A percentile compares a stretch with the other conserved stretches of the same genome.
phyloP scores from a whole-genome alignment of 2,329 filamentous ascomycete species.

The Botryotinia convoluta region DNA sequence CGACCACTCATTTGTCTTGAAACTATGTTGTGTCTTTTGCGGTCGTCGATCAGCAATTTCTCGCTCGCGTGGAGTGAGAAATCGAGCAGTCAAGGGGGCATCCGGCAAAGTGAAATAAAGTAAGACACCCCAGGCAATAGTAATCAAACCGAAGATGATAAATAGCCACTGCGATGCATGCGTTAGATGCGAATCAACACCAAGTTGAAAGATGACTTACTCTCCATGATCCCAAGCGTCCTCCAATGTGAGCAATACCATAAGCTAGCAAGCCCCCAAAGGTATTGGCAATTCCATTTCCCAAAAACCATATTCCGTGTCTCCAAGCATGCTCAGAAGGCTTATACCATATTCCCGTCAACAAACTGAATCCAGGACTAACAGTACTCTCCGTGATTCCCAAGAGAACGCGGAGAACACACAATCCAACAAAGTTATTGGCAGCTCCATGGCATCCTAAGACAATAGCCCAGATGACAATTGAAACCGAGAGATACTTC shows the following conservation, averaged over 20 bases:
- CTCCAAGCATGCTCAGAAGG: slow-evolving; percentile 20
- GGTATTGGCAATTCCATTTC: slow-evolving; percentile 37
- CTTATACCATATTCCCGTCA: slow-evolving; percentile 39
- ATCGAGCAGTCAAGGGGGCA: slow-evolving; percentile 45
- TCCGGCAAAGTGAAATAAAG: slow-evolving; percentile 50
- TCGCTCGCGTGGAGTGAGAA: slow-evolving; percentile 12
- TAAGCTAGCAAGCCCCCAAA: slow-evolving; percentile 39
- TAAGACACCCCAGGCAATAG: slow-evolving; percentile 35
- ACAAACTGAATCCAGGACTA: slow-evolving; percentile 38
- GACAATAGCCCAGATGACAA: slow-evolving; percentile 61
- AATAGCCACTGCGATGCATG: slow-evolving; percentile 21
- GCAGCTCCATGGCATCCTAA: slow-evolving; percentile 20
- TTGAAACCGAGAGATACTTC: slow-evolving; percentile 61
- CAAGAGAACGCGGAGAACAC: slow-evolving; percentile 33
- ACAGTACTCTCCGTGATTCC: slow-evolving; percentile 33
- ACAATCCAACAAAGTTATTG: slow-evolving; percentile 28
- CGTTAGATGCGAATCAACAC: neutral
- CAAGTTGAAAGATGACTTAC: neutral
- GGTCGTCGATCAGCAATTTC: slow-evolving; percentile 16
- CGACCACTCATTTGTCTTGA: slow-evolving; percentile 39
- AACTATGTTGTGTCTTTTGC: slow-evolving; percentile 22
- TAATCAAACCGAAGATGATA: slow-evolving; percentile 31
- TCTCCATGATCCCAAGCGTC: slow-evolving; percentile 28
- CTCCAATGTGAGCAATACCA: slow-evolving; percentile 34
- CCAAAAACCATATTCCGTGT: slow-evolving; percentile 21